phyloP scores from a whole-genome alignment of 441 rosid genomes.

The Populus tomentosa region DNA sequence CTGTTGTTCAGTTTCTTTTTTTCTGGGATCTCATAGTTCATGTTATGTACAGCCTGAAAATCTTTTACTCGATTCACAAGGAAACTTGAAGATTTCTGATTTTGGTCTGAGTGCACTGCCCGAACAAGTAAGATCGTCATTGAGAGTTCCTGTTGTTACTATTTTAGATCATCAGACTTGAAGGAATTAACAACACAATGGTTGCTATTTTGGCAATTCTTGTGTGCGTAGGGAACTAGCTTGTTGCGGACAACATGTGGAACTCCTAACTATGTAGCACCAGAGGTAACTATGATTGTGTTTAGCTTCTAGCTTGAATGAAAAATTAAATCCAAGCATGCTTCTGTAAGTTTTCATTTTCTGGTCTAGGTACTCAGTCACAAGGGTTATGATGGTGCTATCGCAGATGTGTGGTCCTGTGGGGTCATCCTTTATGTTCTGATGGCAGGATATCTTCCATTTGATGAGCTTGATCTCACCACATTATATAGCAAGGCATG shows the following conservation, averaged over 20 bases:
- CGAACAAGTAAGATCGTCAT: constrained; percentile 49
- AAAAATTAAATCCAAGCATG: not conserved
- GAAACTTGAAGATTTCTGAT: constrained; percentile 88
- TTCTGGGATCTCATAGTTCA: constrained; percentile 14
- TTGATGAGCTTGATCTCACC: constrained; percentile 95
- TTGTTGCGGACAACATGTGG: constrained; percentile 91
- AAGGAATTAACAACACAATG: constrained; percentile 2
- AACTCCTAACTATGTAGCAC: constrained; percentile 96
- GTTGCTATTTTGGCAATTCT: constrained; percentile 16
- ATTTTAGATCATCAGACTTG: not conserved
- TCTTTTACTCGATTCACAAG: constrained; percentile 87
- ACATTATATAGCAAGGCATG: constrained; percentile 93
- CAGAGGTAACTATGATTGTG: constrained; percentile 56
- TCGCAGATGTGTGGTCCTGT: constrained; percentile 96
- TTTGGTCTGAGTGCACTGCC: constrained; percentile 94
- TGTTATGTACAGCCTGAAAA: constrained; percentile 74
- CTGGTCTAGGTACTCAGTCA: constrained; percentile 77
- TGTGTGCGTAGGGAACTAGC: constrained; percentile 65
- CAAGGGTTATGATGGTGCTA: constrained; percentile 94
- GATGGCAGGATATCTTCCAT: constrained; percentile 95
- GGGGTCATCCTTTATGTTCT: constrained; percentile 89
- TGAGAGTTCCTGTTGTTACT: constrained; percentile 3
- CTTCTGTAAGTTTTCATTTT: constrained; percentile 15
- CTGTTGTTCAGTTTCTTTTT: constrained; percentile 7
- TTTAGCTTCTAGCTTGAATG: not conserved